Evolutionary conservation across 352 stramenopile species (phyloP), one percentile per base, ranked within the genome.

Genomic region (Blastocystis sp.): DNA sequence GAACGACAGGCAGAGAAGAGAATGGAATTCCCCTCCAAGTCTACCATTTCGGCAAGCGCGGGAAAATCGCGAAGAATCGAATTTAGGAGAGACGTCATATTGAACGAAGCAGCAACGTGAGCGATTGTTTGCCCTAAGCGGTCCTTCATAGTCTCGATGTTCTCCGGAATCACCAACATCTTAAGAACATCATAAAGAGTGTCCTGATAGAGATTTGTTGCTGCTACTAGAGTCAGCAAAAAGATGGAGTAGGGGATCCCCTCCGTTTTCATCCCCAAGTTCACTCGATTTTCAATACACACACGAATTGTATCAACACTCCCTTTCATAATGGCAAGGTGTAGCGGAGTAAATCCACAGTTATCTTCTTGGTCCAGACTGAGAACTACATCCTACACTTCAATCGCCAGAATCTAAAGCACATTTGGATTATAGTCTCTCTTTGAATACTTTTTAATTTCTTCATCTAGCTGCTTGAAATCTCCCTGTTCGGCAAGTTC

Each of bases 161-260:
- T 84, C 26, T 84, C 73, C 20, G 45, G 73, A 50, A 84, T 69
- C 13, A 84, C 73, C 9, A 84, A 43, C 73, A 84, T 84, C 43
- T 64, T 13, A 34, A 84, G 56, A 29, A 84, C 73, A 3, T 84
- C 73, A 2, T 53, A 64, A 1, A 66, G 29, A 68, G 64, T 84
- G 11, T 84, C 73, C 37, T 64, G 18, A 29, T 66, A 84, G 45
- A 84, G 45, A 29, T 37, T 84, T 29, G 15, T 84, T 34, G 29
- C 39, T 53, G 73, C 73, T 20, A 20, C 73, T 4, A 84, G 53
- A 43, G 53, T 50, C 26, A 84, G 53, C 39, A 84, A 23, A 29
- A 84, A 84, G 6, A 84, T 64, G 3, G 73, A 84, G 41, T 84
- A 84, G 26, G 73, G 73, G 54, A 84, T 43, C 41, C 73, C 73